A percentile compares a stretch with the other conserved stretches of the same genome.
Conservation (phyloP, 352 stramenopile species). For the Pythium brassicae region DNA sequence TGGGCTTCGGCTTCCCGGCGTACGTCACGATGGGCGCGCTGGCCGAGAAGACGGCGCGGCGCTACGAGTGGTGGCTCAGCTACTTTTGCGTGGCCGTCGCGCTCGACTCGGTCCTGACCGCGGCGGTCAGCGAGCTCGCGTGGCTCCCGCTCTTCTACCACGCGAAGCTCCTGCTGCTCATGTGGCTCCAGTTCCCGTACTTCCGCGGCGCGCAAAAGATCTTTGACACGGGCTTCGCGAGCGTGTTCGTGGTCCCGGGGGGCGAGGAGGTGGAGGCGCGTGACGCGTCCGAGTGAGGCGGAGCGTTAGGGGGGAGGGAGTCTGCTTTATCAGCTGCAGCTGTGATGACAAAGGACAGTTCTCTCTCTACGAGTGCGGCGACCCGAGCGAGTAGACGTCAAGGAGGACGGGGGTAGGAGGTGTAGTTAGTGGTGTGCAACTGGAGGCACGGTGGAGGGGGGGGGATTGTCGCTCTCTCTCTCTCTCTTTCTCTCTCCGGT, state of each 20-base stretch:
- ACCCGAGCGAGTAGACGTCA: too few species aligned
- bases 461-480: too few species aligned
- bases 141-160: constrained; percentile 88
- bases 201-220: constrained; percentile 81
- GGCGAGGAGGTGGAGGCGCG: constrained; percentile 20
- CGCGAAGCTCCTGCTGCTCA: constrained; percentile 72
- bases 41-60: constrained; percentile 63
- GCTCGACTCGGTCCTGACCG: constrained; percentile 64
- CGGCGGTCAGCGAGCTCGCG: constrained; percentile 42
- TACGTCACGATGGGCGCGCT: constrained; percentile 79
- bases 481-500: too few species aligned
- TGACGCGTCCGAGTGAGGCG: constrained; percentile 14
- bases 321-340: too few species aligned
- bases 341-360: too few species aligned
- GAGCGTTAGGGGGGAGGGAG: too few species aligned
- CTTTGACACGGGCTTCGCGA: constrained; percentile 73
- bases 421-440: too few species aligned
- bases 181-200: constrained; percentile 90
- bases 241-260: constrained; percentile 58
- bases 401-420: too few species aligned
- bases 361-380: too few species aligned
- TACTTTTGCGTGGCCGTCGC: constrained; percentile 77
- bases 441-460: too few species aligned
- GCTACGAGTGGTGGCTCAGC: constrained; percentile 86
- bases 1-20: constrained; percentile 82